These are phyloP conservation scores for Nelumbo lutea DNA, from an alignment of 164 flowering plant genomes.

Conservation along the genomic window DNA sequence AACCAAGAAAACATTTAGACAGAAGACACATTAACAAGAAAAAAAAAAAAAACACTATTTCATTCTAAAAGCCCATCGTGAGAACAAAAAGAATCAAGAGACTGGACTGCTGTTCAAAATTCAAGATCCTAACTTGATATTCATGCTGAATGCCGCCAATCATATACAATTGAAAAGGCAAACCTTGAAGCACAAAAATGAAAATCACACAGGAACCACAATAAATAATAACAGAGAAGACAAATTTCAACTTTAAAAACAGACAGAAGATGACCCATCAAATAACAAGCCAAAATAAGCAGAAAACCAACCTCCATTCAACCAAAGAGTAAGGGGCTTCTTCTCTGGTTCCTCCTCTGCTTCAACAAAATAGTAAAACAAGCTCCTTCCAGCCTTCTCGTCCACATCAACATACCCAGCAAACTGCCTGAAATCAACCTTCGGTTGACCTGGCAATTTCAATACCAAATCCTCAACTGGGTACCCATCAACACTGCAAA, in stretches of 20 bases:
- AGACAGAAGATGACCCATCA: neutral
- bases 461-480: slow-evolving; percentile 77
- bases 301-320: slow-evolving; percentile 77
- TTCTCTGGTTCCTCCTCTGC: slow-evolving; percentile 52
- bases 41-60: neutral
- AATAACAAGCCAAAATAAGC: neutral
- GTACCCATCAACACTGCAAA: slow-evolving; percentile 34
- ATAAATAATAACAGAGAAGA: neutral
- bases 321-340: slow-evolving; percentile 86
- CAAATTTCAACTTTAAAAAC: neutral
- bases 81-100: too few species aligned
- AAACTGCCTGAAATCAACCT: slow-evolving; percentile 75
- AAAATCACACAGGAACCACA: neutral
- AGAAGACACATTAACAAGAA: neutral
- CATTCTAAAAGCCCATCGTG: too few species aligned
- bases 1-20: neutral
- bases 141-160: too few species aligned
- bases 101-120: too few species aligned
- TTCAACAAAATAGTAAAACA: slow-evolving; percentile 93
- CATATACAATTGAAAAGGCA: neutral
- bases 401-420: slow-evolving; percentile 89
- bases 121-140: too few species aligned
- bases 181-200: neutral
- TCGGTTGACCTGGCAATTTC: slow-evolving; percentile 79
- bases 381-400: slow-evolving; percentile 69